These are phyloP conservation scores for Morella rubra DNA, from an alignment of 306 rosid genomes.

Conservation along the genomic window DNA sequence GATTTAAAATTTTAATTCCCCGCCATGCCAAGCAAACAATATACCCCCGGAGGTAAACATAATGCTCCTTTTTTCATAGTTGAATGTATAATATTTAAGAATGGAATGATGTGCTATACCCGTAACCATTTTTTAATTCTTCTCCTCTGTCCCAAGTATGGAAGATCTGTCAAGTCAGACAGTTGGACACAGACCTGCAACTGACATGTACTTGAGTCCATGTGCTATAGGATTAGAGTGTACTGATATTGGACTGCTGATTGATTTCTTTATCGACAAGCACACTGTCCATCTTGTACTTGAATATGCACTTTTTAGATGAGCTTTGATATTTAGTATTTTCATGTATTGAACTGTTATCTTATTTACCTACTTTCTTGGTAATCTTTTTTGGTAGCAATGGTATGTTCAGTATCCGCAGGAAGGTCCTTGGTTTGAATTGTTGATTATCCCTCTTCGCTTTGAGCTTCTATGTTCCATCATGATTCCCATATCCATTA, in stretches of 20 bases:
- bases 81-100: not conserved
- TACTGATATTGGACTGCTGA: not conserved
- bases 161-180: not conserved
- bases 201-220: not conserved
- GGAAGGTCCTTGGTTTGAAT: conserved; percentile 95
- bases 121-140: not conserved
- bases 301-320: conserved; percentile 1
- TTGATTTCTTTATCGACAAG: not conserved
- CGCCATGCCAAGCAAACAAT: not conserved
- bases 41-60: not conserved
- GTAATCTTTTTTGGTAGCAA: conserved; percentile 46
- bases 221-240: not conserved
- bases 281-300: not conserved
- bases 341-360: conserved; percentile 29
- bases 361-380: conserved; percentile 10
- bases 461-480: conserved; percentile 98
- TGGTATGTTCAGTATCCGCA: conserved; percentile 92
- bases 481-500: conserved; percentile 99
- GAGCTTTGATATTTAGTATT: conserved; percentile 8
- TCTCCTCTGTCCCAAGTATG: not conserved
- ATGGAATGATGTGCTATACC: not conserved
- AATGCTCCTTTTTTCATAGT: not conserved
- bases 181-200: not conserved
- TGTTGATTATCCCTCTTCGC: conserved; percentile 91
- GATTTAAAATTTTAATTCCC: not conserved